Conservation (phyloP, 768 basidiomycete species). For the Mycena venus region DNA sequence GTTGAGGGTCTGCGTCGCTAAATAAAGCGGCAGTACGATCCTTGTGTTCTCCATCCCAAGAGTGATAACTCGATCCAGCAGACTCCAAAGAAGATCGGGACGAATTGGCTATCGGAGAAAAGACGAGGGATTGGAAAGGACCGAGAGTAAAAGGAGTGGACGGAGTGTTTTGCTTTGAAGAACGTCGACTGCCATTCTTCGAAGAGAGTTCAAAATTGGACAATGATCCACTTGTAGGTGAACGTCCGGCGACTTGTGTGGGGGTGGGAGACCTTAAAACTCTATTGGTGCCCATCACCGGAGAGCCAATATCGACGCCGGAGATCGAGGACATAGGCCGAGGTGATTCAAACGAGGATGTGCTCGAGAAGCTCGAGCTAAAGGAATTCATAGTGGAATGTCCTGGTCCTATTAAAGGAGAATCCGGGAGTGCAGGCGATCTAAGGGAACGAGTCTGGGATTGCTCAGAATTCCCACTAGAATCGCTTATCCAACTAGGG, state of each 20-base stretch:
- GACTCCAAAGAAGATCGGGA: constrained; percentile 87
- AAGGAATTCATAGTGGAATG: constrained; percentile 46
- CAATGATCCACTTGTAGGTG: constrained; percentile 67
- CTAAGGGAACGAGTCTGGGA: constrained; percentile 62
- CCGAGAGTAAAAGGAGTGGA: constrained; percentile 66
- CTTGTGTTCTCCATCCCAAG: constrained; percentile 75
- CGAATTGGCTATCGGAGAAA: constrained; percentile 79
- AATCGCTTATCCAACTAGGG: constrained; percentile 69
- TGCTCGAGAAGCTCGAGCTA: constrained; percentile 43
- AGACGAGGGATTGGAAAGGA: constrained; percentile 69
- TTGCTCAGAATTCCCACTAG: constrained; percentile 40
- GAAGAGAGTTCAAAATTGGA: constrained; percentile 56
- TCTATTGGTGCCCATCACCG: constrained; percentile 54
- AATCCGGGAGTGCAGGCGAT: constrained; percentile 72
- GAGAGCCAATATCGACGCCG: constrained; percentile 64
- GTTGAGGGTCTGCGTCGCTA: constrained; percentile 61
- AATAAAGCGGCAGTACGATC: constrained; percentile 69
- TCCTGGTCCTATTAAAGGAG: constrained; percentile 61
- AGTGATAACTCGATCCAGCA: constrained; percentile 88
- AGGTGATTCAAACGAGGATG: constrained; percentile 47
- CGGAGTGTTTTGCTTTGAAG: constrained; percentile 67
- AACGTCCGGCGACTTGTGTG: constrained; percentile 68
- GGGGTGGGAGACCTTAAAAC: constrained; percentile 75
- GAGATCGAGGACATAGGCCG: constrained; percentile 64
- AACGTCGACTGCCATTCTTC: constrained; percentile 58